Evolutionary conservation across 257 asterid genomes (phyloP).

Genomic region (Forsythia viridissima): DNA sequence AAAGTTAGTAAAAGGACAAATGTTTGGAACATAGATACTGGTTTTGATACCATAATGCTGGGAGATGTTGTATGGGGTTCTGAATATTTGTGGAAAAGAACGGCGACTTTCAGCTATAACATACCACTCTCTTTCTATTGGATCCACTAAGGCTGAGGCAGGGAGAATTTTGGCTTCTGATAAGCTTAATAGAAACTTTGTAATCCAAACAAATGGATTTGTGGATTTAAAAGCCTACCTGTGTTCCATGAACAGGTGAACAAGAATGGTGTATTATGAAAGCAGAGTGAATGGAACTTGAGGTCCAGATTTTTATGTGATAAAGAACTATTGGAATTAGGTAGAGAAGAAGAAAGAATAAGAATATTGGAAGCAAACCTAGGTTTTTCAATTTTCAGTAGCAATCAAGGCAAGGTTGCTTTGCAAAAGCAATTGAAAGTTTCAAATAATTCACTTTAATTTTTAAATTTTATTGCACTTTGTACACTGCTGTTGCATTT

Average conservation of each 20-base stretch:
- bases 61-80: slow-evolving; percentile 10
- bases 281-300: slow-evolving; percentile 2
- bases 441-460: background rate
- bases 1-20: background rate
- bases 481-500: background rate
- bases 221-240: background rate
- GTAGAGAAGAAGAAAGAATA: slow-evolving; percentile 7
- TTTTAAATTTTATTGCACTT: background rate
- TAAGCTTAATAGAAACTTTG: slow-evolving; percentile 2
- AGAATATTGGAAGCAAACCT: slow-evolving; percentile 4
- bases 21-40: background rate
- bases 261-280: background rate
- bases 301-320: background rate
- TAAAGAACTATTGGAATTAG: background rate
- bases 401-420: background rate
- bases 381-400: background rate
- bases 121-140: background rate
- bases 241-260: background rate
- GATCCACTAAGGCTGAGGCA: background rate
- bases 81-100: slow-evolving; percentile 13
- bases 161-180: slow-evolving; percentile 2
- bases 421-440: background rate
- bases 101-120: background rate
- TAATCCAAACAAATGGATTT: background rate
- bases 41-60: background rate